phyloP scores from a whole-genome alignment of 2,329 filamentous ascomycete species.

The Colletotrichum sp. region DNA sequence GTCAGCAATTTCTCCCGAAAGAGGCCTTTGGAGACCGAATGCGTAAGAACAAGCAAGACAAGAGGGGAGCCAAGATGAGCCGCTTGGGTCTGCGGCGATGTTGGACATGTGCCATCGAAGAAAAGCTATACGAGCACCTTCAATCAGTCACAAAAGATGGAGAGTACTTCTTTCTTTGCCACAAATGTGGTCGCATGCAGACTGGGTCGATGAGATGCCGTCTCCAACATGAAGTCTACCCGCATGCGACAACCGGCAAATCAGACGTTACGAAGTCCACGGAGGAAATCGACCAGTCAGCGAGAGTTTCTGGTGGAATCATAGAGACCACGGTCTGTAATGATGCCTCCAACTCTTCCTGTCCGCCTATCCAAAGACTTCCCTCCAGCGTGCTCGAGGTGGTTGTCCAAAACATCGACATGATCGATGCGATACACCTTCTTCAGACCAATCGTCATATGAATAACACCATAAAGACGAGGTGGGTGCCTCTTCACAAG shows the following conservation, averaged over 20 bases:
- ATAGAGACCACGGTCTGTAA: neutral
- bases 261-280: neutral
- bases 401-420: neutral
- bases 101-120: neutral
- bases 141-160: neutral
- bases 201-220: neutral
- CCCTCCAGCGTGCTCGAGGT: neutral
- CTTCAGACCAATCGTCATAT: neutral
- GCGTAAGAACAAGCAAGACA: neutral
- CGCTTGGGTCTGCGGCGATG: neutral
- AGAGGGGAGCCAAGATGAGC: neutral
- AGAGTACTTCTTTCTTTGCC: neutral
- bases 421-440: neutral
- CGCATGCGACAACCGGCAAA: neutral
- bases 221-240: neutral
- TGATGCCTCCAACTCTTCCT: neutral
- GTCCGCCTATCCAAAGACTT: neutral
- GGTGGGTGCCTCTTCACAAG: neutral
- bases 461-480: neutral
- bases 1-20: neutral
- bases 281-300: neutral
- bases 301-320: neutral
- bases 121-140: neutral
- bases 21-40: neutral
- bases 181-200: neutral